phyloP scores from a whole-genome alignment of 345 rosid species.

The Bruguiera sexangula region DNA sequence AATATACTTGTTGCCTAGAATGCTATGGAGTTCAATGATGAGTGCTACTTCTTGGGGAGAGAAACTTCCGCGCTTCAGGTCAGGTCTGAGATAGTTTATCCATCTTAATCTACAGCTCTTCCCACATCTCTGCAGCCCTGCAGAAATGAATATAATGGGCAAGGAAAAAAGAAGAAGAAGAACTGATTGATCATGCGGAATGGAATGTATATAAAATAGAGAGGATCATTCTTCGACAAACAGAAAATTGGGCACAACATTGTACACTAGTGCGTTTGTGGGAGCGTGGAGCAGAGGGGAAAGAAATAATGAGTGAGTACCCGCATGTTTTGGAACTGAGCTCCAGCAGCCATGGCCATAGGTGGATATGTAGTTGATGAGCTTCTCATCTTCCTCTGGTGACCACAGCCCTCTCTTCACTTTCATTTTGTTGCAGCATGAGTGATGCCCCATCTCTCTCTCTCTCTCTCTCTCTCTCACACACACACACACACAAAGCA shows the following conservation, averaged over 20 bases:
- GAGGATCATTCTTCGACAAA: no score
- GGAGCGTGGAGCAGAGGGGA: no score
- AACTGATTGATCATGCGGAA: background rate
- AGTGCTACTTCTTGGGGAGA: constrained; percentile 90
- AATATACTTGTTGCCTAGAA: constrained; percentile 84
- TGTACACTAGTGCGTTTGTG: background rate
- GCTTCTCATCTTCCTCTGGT: constrained; percentile 97
- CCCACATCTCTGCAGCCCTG: constrained; percentile 96
- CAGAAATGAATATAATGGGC: background rate
- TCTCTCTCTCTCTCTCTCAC: background rate
- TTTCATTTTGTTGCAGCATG: constrained; percentile 97
- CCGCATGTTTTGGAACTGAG: constrained; percentile 91
- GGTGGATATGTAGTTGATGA: constrained; percentile 76
- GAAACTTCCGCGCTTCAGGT: constrained; percentile 94
- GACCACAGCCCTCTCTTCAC: constrained; percentile 99
- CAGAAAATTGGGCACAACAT: no score
- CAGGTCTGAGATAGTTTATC: constrained; percentile 91
- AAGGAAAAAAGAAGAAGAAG: background rate
- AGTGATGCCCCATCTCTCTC: constrained; percentile 77
- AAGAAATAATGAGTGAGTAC: constrained; percentile 17
- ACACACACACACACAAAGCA: background rate
- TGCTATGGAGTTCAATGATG: constrained; percentile 87
- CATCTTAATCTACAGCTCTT: constrained; percentile 95
- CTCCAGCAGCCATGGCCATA: constrained; percentile 99
- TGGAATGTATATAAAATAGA: background rate